A percentile compares a stretch with the other conserved stretches of the same genome.
phyloP scores from a whole-genome alignment of 768 basidiomycete species.

The Stropharia rugosoannulata region DNA sequence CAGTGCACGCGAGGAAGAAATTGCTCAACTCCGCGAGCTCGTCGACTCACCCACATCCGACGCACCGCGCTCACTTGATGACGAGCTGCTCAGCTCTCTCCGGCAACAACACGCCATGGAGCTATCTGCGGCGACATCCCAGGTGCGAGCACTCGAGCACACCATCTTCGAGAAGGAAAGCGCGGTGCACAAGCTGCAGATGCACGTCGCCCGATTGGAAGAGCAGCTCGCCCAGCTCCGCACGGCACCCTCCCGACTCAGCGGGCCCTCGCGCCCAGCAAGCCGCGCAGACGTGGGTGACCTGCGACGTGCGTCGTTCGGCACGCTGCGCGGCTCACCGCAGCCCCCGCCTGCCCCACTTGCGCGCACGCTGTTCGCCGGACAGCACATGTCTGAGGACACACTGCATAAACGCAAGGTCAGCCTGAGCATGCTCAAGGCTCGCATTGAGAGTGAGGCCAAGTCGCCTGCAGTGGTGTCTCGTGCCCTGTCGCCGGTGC shows the following conservation, averaged over 20 bases:
- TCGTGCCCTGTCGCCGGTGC: constrained; percentile 55
- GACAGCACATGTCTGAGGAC: constrained; percentile 70
- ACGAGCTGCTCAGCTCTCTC: constrained; percentile 70
- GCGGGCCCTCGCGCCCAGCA: constrained; percentile 45
- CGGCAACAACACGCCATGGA: constrained; percentile 79
- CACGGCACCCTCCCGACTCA: constrained; percentile 34
- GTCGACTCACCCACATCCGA: constrained; percentile 39
- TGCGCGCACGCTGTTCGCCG: constrained; percentile 56
- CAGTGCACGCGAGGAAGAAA: constrained; percentile 61
- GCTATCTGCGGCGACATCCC: constrained; percentile 76
- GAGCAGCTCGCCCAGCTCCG: constrained; percentile 58
- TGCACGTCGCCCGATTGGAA: constrained; percentile 63
- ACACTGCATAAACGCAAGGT: constrained; percentile 80
- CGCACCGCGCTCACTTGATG: constrained; percentile 58
- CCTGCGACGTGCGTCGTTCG: constrained; percentile 34
- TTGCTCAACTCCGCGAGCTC: constrained; percentile 54
- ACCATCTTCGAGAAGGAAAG: constrained; percentile 73
- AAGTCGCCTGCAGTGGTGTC: constrained; percentile 38
- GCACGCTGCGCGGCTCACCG: constrained; percentile 37
- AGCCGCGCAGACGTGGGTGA: constrained; percentile 40
- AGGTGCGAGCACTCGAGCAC: constrained; percentile 76
- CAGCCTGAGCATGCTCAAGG: constrained; percentile 87
- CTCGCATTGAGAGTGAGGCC: constrained; percentile 82
- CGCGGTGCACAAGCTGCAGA: constrained; percentile 63
- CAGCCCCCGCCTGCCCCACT: constrained; percentile 36